Conservation (phyloP, 1,284 basidiomycete genomes). For the Taiwanofungus camphoratus region DNA sequence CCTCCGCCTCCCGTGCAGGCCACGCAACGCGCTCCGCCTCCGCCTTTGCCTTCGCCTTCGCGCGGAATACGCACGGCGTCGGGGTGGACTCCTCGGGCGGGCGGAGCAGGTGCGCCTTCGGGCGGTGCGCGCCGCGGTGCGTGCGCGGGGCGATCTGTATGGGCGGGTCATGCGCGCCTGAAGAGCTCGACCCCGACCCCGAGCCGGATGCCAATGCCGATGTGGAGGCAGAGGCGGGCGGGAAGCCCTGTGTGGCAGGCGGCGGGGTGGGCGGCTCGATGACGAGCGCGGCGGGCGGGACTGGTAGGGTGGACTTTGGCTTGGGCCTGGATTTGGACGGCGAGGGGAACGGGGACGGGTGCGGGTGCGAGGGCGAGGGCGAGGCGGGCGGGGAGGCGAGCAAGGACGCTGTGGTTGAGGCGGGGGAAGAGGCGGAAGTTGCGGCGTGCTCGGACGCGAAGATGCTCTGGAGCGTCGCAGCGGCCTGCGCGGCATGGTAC, state of each 20-base stretch:
- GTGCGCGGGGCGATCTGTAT: slow-evolving; percentile 22
- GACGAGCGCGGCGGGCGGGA: slow-evolving; percentile 16
- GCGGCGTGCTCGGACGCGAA: slow-evolving; percentile 21
- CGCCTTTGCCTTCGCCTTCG: slow-evolving; percentile 11
- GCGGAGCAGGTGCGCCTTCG: slow-evolving; percentile 25
- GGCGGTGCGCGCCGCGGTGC: slow-evolving; percentile 30
- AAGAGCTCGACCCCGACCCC: slow-evolving; percentile 19
- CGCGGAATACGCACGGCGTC: slow-evolving; percentile 31
- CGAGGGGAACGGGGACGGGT: no score
- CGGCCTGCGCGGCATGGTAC: not conserved
- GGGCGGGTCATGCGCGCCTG: slow-evolving; percentile 27
- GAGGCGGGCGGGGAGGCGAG: slow-evolving; percentile 18
- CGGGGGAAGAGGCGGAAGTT: slow-evolving; percentile 13
- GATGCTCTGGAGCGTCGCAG: slow-evolving; percentile 17
- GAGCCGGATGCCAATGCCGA: not conserved
- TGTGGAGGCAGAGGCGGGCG: slow-evolving; percentile 1
- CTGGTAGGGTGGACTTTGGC: no score
- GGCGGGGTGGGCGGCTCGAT: slow-evolving; percentile 30
- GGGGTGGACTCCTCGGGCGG: slow-evolving; percentile 39
- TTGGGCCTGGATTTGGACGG: no score
- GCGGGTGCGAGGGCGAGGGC: slow-evolving; percentile 13
- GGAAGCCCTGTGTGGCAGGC: slow-evolving; percentile 5
- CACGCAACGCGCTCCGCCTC: slow-evolving; percentile 12
- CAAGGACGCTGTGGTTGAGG: slow-evolving; percentile 18
- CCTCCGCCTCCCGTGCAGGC: slow-evolving; percentile 14